Evolutionary conservation across 1,139 yeast species (phyloP), one percentile per base, ranked within the genome.

Genomic region (Geotrichum macrosporum): DNA sequence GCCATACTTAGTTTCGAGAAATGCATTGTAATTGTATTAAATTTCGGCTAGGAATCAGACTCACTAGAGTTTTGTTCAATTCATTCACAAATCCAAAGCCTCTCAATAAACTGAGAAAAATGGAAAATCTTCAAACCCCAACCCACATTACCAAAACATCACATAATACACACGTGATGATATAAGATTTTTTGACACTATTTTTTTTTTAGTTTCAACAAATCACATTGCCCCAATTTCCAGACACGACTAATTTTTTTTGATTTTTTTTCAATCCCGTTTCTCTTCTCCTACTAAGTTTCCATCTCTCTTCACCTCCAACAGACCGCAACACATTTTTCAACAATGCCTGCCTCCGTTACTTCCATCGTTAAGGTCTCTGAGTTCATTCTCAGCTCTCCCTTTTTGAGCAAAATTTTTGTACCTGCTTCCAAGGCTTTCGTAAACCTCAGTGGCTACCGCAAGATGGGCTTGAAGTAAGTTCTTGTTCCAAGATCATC

Each of bases 381-480:
- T 57, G 89, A 85, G 69, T 82, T 74, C 74, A 82, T 88, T 64
- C 75, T 84, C 66, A 81, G 84, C 60, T 78, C 88, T 59, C 95
- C 96, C 50, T 66, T 81, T 50, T 77, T 89, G 63, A 76, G 84
- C 58, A 80, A 81, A 66, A 67, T 88, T 55, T 74, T 85, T 55
- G 76, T 81, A 35, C 97, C 98, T 58, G 75, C 83, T 36, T 84
- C 96, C 47, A 78, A 81, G 65, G 71, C 78, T 56, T 88, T 83
- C 70, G 74, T 78, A 58, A 73, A 81, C 57, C 76, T 76, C 59
- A 77, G 95, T 51, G 97, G 97, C 51, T 88, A 89, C 84, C 84
- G 96, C 76, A 80, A 86, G 69, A 72, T 89, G 76, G 97, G 97
- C 44, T 77, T 88, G 62, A 86, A 78, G 79, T 75, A 70, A 10